Evolutionary conservation across 1,284 basidiomycete species (phyloP), one percentile per base, ranked within the genome.

Genomic region (Pseudozyma pruni): DNA sequence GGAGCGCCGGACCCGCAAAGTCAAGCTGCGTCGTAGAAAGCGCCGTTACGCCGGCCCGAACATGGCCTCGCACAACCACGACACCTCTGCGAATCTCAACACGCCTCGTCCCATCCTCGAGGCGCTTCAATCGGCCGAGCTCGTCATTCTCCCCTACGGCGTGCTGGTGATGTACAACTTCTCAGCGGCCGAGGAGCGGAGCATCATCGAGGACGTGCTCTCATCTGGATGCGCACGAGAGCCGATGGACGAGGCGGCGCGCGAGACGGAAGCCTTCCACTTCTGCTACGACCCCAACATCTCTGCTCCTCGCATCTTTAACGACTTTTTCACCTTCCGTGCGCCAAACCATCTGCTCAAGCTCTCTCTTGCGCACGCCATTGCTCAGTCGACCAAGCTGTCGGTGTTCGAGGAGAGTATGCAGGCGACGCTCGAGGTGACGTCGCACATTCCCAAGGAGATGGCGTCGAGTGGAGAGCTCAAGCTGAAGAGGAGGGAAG

Each of bases 341-440:
- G 59, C 14, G 89, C 95, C 83, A 92, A 95, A 86, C 90, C 76
- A 81, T 53, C 68, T 85, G 29, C 81, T 85, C 74, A 85, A 86
- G 80, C 86, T 97, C n/a, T 93, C 92, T 22, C 89, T 97, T 49
- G 89, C 94, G 0, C 94, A 97, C 71, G 94, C 94, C 1, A 88
- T 97, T 34, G 94, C 94, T 0, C 94, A 98, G 83, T 94, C 92
- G 8, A 96, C 94, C 0, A 90, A 96, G 44, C 87, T 97, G 6
- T 91, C 90, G 8, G 90, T 90, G 71, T 96, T 93, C 81, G 94
- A 98, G 83, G 87, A 91, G 9, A 88, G 87, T 50, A 90, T 94
- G 53, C 88, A 90, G 73, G 87, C 86, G 5, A 91, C 93, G 17
- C 87, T 96, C 19, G 89, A 90, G 11, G 88, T 92, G 10, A 91